Evolutionary conservation across 192 early-diverging fungal genomes (phyloP), one percentile per base, ranked within the genome.

Genomic region (Dissophora globulifera): DNA sequence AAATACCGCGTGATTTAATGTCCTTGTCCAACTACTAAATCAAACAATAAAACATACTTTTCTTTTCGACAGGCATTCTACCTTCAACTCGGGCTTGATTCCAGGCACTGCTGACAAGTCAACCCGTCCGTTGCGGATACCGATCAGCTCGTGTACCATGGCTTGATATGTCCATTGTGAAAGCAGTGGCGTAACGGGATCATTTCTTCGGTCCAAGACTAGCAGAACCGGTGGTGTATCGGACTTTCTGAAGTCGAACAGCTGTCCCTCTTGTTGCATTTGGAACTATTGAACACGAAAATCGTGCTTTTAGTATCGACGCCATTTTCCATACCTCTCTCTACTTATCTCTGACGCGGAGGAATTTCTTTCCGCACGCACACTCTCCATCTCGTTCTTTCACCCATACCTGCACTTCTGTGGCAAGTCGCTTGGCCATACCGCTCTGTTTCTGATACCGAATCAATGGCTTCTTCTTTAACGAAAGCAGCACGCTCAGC

Each of bases 151-250:
- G 78, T 99, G 94, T 8, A 98, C 92, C 93, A 99, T 95, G 4
- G 97, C 96, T 66, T 99, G 96, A 68, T 99, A 99, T 5, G 96
- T 99, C 97, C 97, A 99, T 69, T 97, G 97, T 12, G 88, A 89
- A 13, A 99, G 84, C 16, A 99, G 79, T 15, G 97, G 96, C 0
- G 96, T 98, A 3, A 98, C 91, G 2, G 97, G 96, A 62, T 99
- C 97, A 71, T 96, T 95, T 26, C 94, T 86, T 27, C 97, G 91
- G 79, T 99, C 97, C 48, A 99, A 67, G 45, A 99, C 86, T 25
- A 98, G 70, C 4, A 99, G 82, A 50, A 96, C 87, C 6, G 95
- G 96, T 1, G 95, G 89, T 19, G 93, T 91, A 69, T 90, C 94
- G 31, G 93, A 83, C 54, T 82, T 81, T 7, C 92, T 79, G 54